phyloP scores from a whole-genome alignment of 768 basidiomycete species.

The Boletus reticuloceps region DNA sequence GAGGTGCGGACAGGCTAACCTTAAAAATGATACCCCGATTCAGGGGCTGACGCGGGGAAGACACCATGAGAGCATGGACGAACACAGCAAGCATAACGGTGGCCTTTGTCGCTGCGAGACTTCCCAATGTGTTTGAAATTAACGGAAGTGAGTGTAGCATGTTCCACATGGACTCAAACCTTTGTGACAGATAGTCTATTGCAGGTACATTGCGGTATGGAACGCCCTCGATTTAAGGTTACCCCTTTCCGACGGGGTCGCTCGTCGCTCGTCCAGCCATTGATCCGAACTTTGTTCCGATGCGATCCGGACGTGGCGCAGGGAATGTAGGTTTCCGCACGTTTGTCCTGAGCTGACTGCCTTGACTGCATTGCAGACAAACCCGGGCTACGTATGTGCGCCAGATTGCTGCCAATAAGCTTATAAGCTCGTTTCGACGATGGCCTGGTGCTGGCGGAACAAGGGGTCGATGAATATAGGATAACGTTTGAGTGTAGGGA shows the following conservation, averaged over 20 bases:
- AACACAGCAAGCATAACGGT: not conserved
- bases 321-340: not conserved
- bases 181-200: constrained; percentile 19
- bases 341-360: not conserved
- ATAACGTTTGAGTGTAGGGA: not conserved
- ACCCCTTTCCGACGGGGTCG: constrained; percentile 37
- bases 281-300: constrained; percentile 11
- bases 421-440: not conserved
- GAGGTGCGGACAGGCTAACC: not conserved
- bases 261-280: constrained; percentile 12
- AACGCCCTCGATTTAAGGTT: constrained; percentile 36
- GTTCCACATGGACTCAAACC: not conserved
- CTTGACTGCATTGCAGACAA: not conserved
- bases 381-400: no score
- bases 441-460: no score
- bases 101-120: no score
- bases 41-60: not conserved
- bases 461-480: no score
- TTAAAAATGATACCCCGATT: constrained; percentile 13
- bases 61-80: constrained; percentile 1
- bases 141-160: no score
- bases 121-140: no score
- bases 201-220: not conserved
- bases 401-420: no score
- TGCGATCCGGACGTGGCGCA: constrained; percentile 1